Percentiles rank a stretch among this genome's conserved stretches.
Evolutionary conservation across 1,284 basidiomycete species (phyloP).

Genomic region (Lentinula novae-zelandiae): DNA sequence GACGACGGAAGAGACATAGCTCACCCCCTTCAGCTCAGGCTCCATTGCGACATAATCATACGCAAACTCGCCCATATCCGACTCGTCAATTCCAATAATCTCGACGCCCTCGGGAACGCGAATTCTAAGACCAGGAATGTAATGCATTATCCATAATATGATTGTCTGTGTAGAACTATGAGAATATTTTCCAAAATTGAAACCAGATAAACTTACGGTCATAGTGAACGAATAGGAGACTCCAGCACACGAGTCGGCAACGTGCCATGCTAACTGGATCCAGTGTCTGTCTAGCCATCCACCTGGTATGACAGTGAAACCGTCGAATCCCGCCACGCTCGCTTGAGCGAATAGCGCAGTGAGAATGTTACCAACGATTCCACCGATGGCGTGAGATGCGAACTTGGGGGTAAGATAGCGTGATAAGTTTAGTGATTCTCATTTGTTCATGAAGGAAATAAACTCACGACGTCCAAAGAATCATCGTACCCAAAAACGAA

Average conservation of each 20-base stretch:
- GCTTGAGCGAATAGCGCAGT: constrained; percentile 69
- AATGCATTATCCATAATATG: constrained; percentile 80
- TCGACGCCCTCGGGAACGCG: constrained; percentile 72
- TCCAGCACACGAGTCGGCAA: constrained; percentile 57
- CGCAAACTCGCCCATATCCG: constrained; percentile 78
- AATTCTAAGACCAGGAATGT: constrained; percentile 71
- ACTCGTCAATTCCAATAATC: constrained; percentile 80
- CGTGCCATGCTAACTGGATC: constrained; percentile 66
- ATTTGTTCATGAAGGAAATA: not conserved
- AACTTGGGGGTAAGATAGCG: constrained; percentile 45
- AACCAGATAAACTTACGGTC: constrained; percentile 27
- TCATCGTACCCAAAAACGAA: constrained; percentile 75
- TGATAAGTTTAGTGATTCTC: not conserved
- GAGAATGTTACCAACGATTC: constrained; percentile 85
- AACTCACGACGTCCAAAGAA: constrained; percentile 65
- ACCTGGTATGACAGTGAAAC: constrained; percentile 51
- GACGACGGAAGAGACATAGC: not conserved
- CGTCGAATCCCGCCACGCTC: constrained; percentile 62
- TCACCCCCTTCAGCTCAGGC: constrained; percentile 10
- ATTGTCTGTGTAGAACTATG: constrained; percentile 34
- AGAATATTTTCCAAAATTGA: not conserved
- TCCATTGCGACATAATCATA: constrained; percentile 28
- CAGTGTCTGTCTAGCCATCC: constrained; percentile 74
- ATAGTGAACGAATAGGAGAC: constrained; percentile 62
- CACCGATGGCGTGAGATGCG: constrained; percentile 87